phyloP scores from a whole-genome alignment of 176 grass and related monocot species.

The Aechmea fasciata region DNA sequence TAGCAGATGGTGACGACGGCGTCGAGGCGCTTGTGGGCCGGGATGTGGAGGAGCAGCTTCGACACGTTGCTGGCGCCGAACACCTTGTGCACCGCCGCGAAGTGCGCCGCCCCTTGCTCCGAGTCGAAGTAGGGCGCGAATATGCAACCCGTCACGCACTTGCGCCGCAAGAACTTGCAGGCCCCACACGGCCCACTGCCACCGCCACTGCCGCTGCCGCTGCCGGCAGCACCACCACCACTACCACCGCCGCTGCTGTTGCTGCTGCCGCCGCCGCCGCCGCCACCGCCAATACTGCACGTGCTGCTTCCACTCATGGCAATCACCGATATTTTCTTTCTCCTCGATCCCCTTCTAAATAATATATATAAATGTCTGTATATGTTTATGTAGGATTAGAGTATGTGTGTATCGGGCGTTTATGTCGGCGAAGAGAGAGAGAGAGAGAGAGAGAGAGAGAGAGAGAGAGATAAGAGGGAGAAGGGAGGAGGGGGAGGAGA shows the following conservation, averaged over 20 bases:
- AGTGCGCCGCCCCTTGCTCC: constrained; percentile 90
- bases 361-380: too few species aligned
- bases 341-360: not conserved
- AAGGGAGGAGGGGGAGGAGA: constrained; percentile 12
- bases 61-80: constrained; percentile 98
- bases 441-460: constrained; percentile 6
- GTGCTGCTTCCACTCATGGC: constrained; percentile 8
- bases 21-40: constrained; percentile 87
- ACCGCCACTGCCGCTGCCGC: constrained; percentile 12
- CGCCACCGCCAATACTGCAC: constrained; percentile 3
- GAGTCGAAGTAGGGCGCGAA: constrained; percentile 97
- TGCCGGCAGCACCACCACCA: constrained; percentile 3
- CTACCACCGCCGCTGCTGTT: constrained; percentile 31
- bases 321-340: not conserved
- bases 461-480: constrained; percentile 2
- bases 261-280: constrained; percentile 27
- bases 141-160: constrained; percentile 95
- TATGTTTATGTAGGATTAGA: too few species aligned
- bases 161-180: constrained; percentile 90
- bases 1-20: constrained; percentile 96
- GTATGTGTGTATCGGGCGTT: not conserved
- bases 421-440: constrained; percentile 6
- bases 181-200: constrained; percentile 70
- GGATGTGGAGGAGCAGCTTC: constrained; percentile 93
- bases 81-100: constrained; percentile 98